These are phyloP conservation scores for Arabidopsis thaliana DNA, from an alignment of 345 rosid genomes.

Conservation along the genomic window DNA sequence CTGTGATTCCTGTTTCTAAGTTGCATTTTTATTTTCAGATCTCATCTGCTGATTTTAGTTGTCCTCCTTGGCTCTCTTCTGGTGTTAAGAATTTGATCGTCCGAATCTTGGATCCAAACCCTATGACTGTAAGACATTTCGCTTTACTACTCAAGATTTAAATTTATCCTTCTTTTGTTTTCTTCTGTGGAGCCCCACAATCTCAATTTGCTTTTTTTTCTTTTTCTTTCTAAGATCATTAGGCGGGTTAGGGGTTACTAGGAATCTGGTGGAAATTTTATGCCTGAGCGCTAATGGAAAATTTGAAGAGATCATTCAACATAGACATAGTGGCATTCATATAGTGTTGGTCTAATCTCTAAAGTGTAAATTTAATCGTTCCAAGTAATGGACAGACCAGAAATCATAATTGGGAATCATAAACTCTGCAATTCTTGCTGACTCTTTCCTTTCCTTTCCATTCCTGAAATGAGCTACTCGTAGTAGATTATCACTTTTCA, in stretches of 20 bases:
- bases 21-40: constrained; percentile 55
- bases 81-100: constrained; percentile 79
- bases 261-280: background rate
- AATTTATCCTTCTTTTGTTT: constrained; percentile 11
- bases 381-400: no score
- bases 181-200: background rate
- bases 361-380: background rate
- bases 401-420: no score
- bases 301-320: background rate
- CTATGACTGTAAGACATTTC: constrained; percentile 71
- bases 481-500: constrained; percentile 11
- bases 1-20: constrained; percentile 35
- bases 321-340: background rate
- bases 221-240: background rate
- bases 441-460: constrained; percentile 1
- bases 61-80: constrained; percentile 87
- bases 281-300: background rate
- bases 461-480: constrained; percentile 6
- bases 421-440: background rate
- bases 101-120: constrained; percentile 88
- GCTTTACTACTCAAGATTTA: background rate
- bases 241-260: background rate
- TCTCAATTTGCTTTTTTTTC: constrained; percentile 7
- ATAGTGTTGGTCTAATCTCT: background rate
- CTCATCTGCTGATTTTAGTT: constrained; percentile 85